phyloP scores from a whole-genome alignment of 805 yeast species.

The Ogataea wickerhamii region DNA sequence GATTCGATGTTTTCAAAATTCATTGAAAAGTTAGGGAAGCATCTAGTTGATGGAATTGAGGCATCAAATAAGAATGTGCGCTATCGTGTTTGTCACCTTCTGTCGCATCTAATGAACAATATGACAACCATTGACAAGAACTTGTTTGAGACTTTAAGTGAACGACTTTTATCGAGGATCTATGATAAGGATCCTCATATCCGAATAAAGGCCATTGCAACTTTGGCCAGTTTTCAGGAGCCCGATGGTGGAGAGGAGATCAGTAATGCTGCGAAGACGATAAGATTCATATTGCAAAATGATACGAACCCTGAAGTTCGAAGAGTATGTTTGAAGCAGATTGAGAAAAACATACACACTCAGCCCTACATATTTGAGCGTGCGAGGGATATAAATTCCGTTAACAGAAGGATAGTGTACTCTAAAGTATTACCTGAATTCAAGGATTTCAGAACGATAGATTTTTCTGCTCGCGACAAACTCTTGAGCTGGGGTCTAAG shows the following conservation, averaged over 20 bases:
- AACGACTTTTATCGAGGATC: slow-evolving; percentile 58
- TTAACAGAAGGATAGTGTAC: slow-evolving; percentile 70
- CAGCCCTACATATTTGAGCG: slow-evolving; percentile 65
- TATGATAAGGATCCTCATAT: slow-evolving; percentile 75
- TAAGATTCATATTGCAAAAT: slow-evolving; percentile 55
- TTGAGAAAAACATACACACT: slow-evolving; percentile 53
- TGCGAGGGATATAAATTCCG: slow-evolving; percentile 73
- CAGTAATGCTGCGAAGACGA: slow-evolving; percentile 45
- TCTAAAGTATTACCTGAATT: slow-evolving; percentile 64
- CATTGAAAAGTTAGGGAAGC: slow-evolving; percentile 57
- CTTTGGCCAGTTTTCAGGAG: slow-evolving; percentile 72
- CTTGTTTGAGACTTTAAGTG: slow-evolving; percentile 58
- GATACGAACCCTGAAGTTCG: slow-evolving; percentile 89
- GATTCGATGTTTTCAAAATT: slow-evolving; percentile 46
- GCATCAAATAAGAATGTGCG: slow-evolving; percentile 76
- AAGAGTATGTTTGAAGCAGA: slow-evolving; percentile 72
- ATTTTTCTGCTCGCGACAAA: slow-evolving; percentile 55
- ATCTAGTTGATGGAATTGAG: slow-evolving; percentile 72
- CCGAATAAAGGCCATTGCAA: slow-evolving; percentile 79
- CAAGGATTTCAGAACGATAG: slow-evolving; percentile 54
- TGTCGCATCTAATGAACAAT: slow-evolving; percentile 66
- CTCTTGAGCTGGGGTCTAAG: slow-evolving; percentile 80
- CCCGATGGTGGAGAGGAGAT: slow-evolving; percentile 42
- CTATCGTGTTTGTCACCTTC: slow-evolving; percentile 70
- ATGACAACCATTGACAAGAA: slow-evolving; percentile 75